Conservation (phyloP, 495 filamentous ascomycete genomes). For the Penicillium robsamsonii region DNA sequence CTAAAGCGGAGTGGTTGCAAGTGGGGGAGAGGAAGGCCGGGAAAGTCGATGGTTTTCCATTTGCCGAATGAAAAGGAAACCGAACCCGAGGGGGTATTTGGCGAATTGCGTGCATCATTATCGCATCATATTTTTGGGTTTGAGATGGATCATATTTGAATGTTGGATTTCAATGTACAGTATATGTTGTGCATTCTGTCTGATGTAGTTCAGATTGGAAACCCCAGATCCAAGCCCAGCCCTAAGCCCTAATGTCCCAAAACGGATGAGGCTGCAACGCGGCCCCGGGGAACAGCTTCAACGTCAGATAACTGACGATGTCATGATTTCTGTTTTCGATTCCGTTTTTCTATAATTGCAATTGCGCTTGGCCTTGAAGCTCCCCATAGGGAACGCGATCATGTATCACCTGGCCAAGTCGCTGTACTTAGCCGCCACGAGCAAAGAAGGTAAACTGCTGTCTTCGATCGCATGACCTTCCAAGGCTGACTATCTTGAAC, state of each 20-base stretch:
- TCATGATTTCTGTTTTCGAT: slow-evolving; percentile 22
- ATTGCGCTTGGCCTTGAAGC: slow-evolving; percentile 14
- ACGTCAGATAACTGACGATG: slow-evolving; percentile 15
- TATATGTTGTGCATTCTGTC: background rate
- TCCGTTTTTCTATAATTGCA: slow-evolving; percentile 15
- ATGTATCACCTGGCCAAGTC: slow-evolving; percentile 99
- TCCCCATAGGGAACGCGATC: slow-evolving; percentile 27
- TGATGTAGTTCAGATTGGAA: background rate
- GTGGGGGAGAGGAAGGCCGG: slow-evolving; percentile 14
- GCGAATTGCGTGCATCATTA: background rate
- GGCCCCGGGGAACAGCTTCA: slow-evolving; percentile 6
- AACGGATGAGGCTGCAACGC: slow-evolving; percentile 30
- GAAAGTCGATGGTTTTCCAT: slow-evolving; percentile 4
- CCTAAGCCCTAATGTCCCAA: slow-evolving; percentile 37
- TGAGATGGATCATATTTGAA: background rate
- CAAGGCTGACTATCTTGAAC: background rate
- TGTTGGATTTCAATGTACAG: background rate
- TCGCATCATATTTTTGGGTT: background rate
- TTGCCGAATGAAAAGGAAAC: background rate
- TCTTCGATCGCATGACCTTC: slow-evolving; percentile 5
- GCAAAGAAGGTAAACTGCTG: slow-evolving; percentile 72
- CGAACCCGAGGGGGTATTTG: background rate
- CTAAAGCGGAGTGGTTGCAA: background rate
- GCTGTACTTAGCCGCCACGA: slow-evolving; percentile 88
- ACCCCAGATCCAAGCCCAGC: slow-evolving; percentile 1